phyloP scores from a whole-genome alignment of 2,329 filamentous ascomycete genomes.

The Fusarium sublunatum region DNA sequence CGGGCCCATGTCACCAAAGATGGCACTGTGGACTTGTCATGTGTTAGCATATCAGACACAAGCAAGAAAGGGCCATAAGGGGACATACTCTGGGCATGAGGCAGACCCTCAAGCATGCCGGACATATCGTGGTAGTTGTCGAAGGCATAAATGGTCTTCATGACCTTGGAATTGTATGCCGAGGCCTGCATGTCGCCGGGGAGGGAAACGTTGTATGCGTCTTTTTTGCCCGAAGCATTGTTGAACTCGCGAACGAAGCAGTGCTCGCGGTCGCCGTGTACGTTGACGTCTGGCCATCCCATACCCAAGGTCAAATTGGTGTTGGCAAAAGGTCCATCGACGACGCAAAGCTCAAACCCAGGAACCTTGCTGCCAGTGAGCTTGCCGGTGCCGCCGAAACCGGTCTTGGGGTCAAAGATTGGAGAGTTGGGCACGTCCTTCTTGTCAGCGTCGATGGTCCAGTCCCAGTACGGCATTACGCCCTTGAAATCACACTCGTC shows the following conservation, averaged over 20 bases:
- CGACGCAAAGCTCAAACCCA: conserved; percentile 15
- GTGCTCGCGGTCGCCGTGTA: not conserved
- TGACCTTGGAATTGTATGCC: conserved; percentile 13
- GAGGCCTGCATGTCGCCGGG: conserved; percentile 16
- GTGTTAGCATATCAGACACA: not conserved
- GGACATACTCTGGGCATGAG: conserved; percentile 21
- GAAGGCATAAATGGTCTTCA: conserved; percentile 23
- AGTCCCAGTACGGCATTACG: conserved; percentile 24
- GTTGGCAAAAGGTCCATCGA: conserved; percentile 25
- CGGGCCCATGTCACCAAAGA: conserved; percentile 44
- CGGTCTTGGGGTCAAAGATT: conserved; percentile 16
- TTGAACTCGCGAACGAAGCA: conserved; percentile 27
- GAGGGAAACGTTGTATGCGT: not conserved
- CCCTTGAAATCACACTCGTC: conserved; percentile 22
- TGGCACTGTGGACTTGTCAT: conserved; percentile 18
- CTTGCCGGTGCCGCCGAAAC: conserved; percentile 9
- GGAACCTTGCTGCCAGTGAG: conserved; percentile 7
- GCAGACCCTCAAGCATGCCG: conserved; percentile 10
- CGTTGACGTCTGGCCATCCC: conserved; percentile 24
- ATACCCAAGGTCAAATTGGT: conserved; percentile 16
- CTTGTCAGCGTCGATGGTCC: conserved; percentile 22
- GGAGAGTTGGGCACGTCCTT: conserved; percentile 6
- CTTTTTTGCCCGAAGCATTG: not conserved
- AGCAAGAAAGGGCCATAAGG: accelerated
- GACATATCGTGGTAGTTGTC: conserved; percentile 15